Evolutionary conservation across 1,139 yeast species (phyloP), one percentile per base, ranked within the genome.

Genomic region (Citeromyces hawaiiensis): DNA sequence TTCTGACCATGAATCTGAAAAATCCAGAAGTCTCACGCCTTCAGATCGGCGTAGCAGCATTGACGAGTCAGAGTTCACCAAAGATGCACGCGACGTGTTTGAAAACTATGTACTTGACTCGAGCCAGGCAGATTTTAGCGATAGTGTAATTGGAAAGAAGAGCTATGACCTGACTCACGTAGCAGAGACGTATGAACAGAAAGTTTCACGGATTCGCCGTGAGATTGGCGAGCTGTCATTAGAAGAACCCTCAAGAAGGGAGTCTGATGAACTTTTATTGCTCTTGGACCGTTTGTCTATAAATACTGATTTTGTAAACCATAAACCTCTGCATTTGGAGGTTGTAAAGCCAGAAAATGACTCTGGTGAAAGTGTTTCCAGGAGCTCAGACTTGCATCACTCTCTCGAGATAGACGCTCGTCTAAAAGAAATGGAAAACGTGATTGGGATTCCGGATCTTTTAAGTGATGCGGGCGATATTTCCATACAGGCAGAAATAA

Each of bases 101-200:
- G 34, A 30, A 16, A 30, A 30, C 34, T 30, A 16, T 16, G 34
- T 30, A 7, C 34, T 30, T 13, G 34, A 30, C 17, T 30, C 34
- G 9, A 14, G 17, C 15, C 4, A 7, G 13, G 15, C 9, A 16
- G 34, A 30, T 16, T 30, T 30, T n/a, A 30, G 34, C 11, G 34
- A 16, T 7, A 30, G 10, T 30, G 17, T 30, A n/a, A 16, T 30
- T 13, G 34, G 34, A 13, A 9, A 14, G 10, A 30, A 16, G 7
- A 30, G 34, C 11, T 30, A 30, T 30, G 17, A 6, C 10, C 7
- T 10, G 8, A 9, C 17, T 30, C 34, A 6, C 7, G 3, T 30
- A 9, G 13, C 6, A 30, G 34, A 30, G 17, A 30, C 34, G 7
- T 30, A 30, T 9, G 34, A 30, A 10, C 34, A 30, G 11, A 30